These are phyloP conservation scores for Achaetomium macrosporum DNA, from an alignment of 2,329 filamentous ascomycete species.

Conservation along the genomic window DNA sequence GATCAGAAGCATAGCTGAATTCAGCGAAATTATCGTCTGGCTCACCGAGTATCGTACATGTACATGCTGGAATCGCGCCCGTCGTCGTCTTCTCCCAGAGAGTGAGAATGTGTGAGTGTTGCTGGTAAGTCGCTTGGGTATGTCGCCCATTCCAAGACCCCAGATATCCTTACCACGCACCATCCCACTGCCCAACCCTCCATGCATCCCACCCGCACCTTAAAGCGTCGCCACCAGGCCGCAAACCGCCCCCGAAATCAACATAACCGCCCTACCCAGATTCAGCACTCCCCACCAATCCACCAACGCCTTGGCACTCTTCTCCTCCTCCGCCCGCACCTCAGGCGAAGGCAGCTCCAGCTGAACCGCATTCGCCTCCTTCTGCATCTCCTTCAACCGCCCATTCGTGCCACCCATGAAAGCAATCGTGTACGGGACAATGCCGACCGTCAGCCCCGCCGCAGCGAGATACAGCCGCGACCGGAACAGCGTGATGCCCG, in stretches of 20 bases:
- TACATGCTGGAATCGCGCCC: not conserved
- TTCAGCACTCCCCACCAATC: constrained; percentile 52
- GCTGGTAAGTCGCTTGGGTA: no score
- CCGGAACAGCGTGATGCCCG: constrained; percentile 4
- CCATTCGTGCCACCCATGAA: constrained; percentile 43
- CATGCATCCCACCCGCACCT: not conserved
- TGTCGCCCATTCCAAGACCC: not conserved
- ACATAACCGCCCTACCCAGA: constrained; percentile 29
- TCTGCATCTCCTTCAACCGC: constrained; percentile 41
- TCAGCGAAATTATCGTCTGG: not conserved
- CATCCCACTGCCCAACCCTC: not conserved
- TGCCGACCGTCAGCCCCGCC: constrained; percentile 38
- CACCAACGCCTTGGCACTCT: constrained; percentile 43
- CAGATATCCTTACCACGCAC: not conserved
- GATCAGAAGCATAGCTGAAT: not conserved
- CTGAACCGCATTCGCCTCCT: constrained; percentile 27
- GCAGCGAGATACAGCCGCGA: constrained; percentile 31
- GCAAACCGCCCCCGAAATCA: constrained; percentile 22
- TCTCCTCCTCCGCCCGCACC: constrained; percentile 32
- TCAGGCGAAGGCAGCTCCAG: constrained; percentile 29
- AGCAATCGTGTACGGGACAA: constrained; percentile 47
- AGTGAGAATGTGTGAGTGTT: no score
- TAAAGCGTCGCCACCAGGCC: constrained; percentile 28
- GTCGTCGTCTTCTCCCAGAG: not conserved
- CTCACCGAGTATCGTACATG: not conserved